Evolutionary conservation across 441 rosid species (phyloP), one percentile per base, ranked within the genome.

Genomic region (Theobroma grandiflorum): DNA sequence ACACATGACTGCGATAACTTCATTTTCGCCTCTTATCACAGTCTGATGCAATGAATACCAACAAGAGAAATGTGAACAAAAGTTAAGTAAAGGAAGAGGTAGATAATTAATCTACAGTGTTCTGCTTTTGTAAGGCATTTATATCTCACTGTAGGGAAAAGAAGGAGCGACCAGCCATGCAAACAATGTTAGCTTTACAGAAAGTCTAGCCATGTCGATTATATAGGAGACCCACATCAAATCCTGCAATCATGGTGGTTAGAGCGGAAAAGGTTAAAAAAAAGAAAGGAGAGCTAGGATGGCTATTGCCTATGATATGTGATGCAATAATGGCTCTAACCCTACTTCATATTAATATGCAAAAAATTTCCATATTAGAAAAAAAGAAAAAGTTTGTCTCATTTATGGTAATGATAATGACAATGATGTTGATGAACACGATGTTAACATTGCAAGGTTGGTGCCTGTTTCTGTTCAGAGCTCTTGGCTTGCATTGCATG

Each of bases 91-190:
- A 8, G 59, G 26, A 52, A 22, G 59, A 8, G 18, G 20, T 35
- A 26, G 12, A 71, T 53, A 12, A 55, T 7, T 77, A 38, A 31
- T 31, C 16, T 61, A 31, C 38, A 4, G 4, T 63, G 68, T 35
- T 26, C 42, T n/a, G 72, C 52, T 67, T 67, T 42, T 67, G 35
- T 4, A 10, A 67, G 18, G 8, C 18, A 42, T 9, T 42, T 68
- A 6, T 22, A 68, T 65, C 49, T 65, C 8, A 12, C 26, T 80
- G 81, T 75, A 37, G 79, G 79, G 82, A 77, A 85, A 87, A 80
- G 52, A 66, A 57, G 78, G 58, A 45, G 61, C 57, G 31, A 43
- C 59, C 74, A 61, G 77, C 71, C 82, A 82, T 84, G 87, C 85
- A 76, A 63, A 52, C 67, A 65, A 49, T n/a, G 57, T 22, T 66